Percentiles rank a stretch among this genome's conserved stretches.
Evolutionary conservation across 2,329 filamentous ascomycete species (phyloP).

Genomic region (Aspergillus sp.): DNA sequence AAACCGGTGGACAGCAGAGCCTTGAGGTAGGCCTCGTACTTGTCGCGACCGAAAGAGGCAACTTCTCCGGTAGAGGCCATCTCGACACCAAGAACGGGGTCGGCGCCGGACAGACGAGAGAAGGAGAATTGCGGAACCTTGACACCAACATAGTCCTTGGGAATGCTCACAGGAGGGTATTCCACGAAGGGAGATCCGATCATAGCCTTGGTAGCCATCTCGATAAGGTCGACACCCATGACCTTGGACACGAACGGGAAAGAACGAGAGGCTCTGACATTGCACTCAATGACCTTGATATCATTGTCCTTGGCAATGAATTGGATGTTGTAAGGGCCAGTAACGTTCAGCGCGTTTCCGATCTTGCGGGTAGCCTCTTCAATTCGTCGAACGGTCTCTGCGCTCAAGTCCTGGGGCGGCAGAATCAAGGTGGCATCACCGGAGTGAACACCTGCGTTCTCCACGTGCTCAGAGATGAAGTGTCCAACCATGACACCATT

Average conservation of each 20-base stretch:
- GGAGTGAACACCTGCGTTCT: conserved; percentile 98
- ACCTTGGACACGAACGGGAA: conserved; percentile 99
- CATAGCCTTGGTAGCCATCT: conserved; percentile 98
- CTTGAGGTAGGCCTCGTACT: conserved; percentile 98
- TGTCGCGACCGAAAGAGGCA: conserved; percentile 91
- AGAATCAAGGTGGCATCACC: conserved; percentile 95
- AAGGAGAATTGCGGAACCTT: conserved; percentile 99
- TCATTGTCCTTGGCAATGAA: conserved; percentile 99
- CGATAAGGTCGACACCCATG: conserved; percentile 96
- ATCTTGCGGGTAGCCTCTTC: conserved; percentile 97
- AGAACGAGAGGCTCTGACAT: conserved; percentile 91
- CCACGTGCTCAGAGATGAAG: conserved; percentile 98
- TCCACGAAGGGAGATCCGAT: conserved; percentile 79
- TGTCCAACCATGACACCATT: conserved; percentile 90
- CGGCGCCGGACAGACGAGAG: conserved; percentile 92
- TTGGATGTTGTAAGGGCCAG: conserved; percentile 97
- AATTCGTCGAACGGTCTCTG: conserved; percentile 86
- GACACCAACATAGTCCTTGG: conserved; percentile 85
- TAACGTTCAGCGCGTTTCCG: conserved; percentile 89
- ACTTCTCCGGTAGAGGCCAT: conserved; percentile 99
- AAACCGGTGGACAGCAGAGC: conserved; percentile 94
- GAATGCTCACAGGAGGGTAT: conserved; percentile 78
- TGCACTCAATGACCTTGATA: conserved; percentile 99
- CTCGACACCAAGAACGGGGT: conserved; percentile 95
- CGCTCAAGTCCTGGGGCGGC: conserved; percentile 89